Evolutionary conservation across 495 filamentous ascomycete genomes (phyloP).

Genomic region (Lepraria neglecta): DNA sequence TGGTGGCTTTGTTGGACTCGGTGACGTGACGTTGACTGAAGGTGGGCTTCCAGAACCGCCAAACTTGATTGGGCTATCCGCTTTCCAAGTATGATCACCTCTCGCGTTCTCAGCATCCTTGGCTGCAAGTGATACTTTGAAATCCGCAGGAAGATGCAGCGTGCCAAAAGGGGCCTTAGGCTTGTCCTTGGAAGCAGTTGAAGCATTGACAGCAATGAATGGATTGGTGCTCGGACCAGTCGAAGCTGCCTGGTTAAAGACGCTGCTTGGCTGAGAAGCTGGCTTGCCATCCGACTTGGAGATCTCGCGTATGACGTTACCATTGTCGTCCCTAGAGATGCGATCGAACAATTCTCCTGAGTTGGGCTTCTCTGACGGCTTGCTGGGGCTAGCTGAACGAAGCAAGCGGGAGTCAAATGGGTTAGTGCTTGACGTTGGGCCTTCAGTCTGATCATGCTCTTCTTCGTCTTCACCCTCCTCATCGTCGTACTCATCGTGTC

Average conservation of each 20-base stretch:
- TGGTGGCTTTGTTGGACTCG: conserved; percentile 33
- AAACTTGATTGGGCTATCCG: conserved; percentile 47
- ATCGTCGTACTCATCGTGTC: conserved; percentile 41
- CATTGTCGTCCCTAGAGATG: conserved; percentile 42
- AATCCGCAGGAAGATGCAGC: background rate
- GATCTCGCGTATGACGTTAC: conserved; percentile 42
- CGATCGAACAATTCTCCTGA: conserved; percentile 49
- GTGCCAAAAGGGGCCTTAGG: conserved; percentile 6
- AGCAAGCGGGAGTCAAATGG: conserved; percentile 17
- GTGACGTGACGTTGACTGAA: conserved; percentile 30
- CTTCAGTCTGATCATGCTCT: conserved; percentile 30
- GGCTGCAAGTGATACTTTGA: background rate
- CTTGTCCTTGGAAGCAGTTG: conserved; percentile 27
- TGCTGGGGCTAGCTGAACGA: background rate
- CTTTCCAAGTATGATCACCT: conserved; percentile 47
- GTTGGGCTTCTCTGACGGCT: conserved; percentile 25
- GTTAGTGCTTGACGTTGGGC: conserved; percentile 24
- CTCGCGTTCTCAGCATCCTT: conserved; percentile 2
- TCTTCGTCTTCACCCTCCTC: conserved; percentile 25
- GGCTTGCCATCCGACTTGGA: conserved; percentile 23
- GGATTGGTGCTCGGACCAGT: background rate
- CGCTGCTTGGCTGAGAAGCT: conserved; percentile 16
- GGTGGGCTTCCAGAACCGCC: conserved; percentile 27
- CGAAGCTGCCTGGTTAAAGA: conserved; percentile 19
- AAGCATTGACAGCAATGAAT: conserved; percentile 28